These are phyloP conservation scores for Candida gorgasii DNA, from an alignment of 805 yeast species.

Conservation along the genomic window DNA sequence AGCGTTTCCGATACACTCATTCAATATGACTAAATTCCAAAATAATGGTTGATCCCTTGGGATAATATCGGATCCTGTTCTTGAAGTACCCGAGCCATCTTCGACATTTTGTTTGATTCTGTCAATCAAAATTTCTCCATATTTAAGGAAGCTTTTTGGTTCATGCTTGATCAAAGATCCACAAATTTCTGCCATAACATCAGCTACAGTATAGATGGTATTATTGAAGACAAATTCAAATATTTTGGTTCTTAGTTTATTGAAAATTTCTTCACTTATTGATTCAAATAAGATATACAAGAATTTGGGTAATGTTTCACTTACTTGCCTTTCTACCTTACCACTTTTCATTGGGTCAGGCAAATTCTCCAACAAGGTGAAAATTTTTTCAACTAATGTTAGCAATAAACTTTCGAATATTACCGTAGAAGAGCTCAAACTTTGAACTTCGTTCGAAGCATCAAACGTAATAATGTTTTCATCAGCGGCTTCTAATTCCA, in stretches of 20 bases:
- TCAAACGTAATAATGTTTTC: conserved; percentile 28
- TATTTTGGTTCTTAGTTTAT: conserved; percentile 45
- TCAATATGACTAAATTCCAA: conserved; percentile 68
- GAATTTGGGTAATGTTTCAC: conserved; percentile 37
- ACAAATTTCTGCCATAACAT: conserved; percentile 68
- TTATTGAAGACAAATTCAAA: conserved; percentile 61
- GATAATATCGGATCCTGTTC: conserved; percentile 64
- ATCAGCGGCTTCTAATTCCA: conserved; percentile 10
- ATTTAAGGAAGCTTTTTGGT: conserved; percentile 45
- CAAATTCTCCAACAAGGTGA: conserved; percentile 65
- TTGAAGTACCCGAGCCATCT: conserved; percentile 75
- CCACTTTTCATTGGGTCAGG: conserved; percentile 57
- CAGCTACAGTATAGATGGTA: conserved; percentile 59
- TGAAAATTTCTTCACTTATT: conserved; percentile 56
- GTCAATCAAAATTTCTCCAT: conserved; percentile 47
- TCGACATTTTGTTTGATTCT: conserved; percentile 65
- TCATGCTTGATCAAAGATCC: conserved; percentile 71
- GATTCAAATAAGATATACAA: conserved; percentile 52
- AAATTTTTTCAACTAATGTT: conserved; percentile 57
- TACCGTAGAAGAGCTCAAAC: conserved; percentile 72
- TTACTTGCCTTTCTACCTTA: conserved; percentile 51
- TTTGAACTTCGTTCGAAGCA: conserved; percentile 47
- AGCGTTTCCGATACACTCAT: conserved; percentile 71
- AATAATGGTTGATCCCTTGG: conserved; percentile 78
- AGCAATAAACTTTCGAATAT: conserved; percentile 63